Conservation (phyloP, 306 rosid genomes). For the Ziziphus jujuba region DNA sequence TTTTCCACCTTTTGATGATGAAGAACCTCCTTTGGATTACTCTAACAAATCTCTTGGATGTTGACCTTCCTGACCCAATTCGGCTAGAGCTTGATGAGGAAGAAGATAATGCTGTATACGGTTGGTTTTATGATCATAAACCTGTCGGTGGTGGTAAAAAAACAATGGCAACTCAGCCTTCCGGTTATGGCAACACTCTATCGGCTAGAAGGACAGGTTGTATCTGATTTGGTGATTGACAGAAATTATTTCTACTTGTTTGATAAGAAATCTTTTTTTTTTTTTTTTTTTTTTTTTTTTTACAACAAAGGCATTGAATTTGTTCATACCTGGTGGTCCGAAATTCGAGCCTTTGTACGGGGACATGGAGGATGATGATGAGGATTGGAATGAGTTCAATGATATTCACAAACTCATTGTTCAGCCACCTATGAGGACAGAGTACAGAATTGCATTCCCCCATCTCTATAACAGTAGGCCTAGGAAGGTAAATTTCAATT, state of each 20-base stretch:
- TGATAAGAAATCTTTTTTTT: slow-evolving; percentile 99
- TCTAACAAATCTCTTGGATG: slow-evolving; percentile 95
- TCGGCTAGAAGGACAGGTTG: slow-evolving; percentile 94
- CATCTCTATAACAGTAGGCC: slow-evolving; percentile 99
- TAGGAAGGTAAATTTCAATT: slow-evolving; percentile 92
- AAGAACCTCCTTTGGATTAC: slow-evolving; percentile 96
- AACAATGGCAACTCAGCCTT: slow-evolving; percentile 98
- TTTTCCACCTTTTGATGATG: slow-evolving; percentile 99
- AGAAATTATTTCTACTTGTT: slow-evolving; percentile 94
- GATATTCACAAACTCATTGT: slow-evolving; percentile 96
- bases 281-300: too few species aligned
- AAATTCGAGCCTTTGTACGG: slow-evolving; percentile 98
- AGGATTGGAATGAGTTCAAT: slow-evolving; percentile 99
- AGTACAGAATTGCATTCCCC: slow-evolving; percentile 95
- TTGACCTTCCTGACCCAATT: slow-evolving; percentile 96
- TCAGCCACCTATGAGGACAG: slow-evolving; percentile 98
- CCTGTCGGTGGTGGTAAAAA: slow-evolving; percentile 98
- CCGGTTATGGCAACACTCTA: slow-evolving; percentile 99
- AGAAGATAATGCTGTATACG: slow-evolving; percentile 93
- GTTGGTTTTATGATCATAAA: slow-evolving; percentile 97
- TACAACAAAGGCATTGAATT: slow-evolving; percentile 94
- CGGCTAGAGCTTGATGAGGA: slow-evolving; percentile 95
- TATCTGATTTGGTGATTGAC: slow-evolving; percentile 91
- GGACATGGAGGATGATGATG: slow-evolving; percentile 99
- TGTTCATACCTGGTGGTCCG: slow-evolving; percentile 99